Conservation (phyloP, 1,284 basidiomycete genomes). For the Moesziomyces sp. region DNA sequence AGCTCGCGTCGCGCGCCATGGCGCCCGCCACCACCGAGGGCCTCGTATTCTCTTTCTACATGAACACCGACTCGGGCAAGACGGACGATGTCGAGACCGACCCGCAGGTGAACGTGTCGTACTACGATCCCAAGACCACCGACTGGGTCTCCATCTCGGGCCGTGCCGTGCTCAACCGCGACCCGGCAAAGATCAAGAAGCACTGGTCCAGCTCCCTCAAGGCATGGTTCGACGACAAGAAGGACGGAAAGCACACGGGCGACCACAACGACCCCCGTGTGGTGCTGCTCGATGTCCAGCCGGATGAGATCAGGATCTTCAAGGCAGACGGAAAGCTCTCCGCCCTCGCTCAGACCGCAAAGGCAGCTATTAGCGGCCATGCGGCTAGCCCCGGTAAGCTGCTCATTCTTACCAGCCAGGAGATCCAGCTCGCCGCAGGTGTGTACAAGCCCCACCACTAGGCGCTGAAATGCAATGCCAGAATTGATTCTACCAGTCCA, state of each 20-base stretch:
- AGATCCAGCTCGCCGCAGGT: constrained; percentile 71
- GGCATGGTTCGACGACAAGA: constrained; percentile 87
- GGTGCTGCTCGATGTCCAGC: constrained; percentile 81
- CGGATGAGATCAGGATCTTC: constrained; percentile 73
- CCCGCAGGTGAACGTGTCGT: constrained; percentile 68
- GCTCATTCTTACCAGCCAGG: constrained; percentile 74
- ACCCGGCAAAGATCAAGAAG: constrained; percentile 58
- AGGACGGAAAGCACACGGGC: constrained; percentile 87
- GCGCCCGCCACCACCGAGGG: constrained; percentile 74
- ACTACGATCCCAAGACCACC: constrained; percentile 78
- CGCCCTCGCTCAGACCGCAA: constrained; percentile 70
- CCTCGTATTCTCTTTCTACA: constrained; percentile 66
- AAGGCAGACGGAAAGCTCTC: constrained; percentile 54
- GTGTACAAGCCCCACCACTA: constrained; percentile 49
- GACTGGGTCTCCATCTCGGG: constrained; percentile 88
- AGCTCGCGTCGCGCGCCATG: constrained; percentile 86
- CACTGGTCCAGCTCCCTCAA: constrained; percentile 51
- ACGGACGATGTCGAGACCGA: constrained; percentile 53
- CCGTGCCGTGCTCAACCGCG: constrained; percentile 71
- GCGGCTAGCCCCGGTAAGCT: constrained; percentile 76
- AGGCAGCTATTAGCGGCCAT: constrained; percentile 73
- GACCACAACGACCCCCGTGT: constrained; percentile 83
- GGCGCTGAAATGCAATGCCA: not conserved
- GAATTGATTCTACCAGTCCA: not conserved
- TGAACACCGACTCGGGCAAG: constrained; percentile 61